Conservation (phyloP, 2,329 filamentous ascomycete genomes). For the Elsinoe batatas region DNA sequence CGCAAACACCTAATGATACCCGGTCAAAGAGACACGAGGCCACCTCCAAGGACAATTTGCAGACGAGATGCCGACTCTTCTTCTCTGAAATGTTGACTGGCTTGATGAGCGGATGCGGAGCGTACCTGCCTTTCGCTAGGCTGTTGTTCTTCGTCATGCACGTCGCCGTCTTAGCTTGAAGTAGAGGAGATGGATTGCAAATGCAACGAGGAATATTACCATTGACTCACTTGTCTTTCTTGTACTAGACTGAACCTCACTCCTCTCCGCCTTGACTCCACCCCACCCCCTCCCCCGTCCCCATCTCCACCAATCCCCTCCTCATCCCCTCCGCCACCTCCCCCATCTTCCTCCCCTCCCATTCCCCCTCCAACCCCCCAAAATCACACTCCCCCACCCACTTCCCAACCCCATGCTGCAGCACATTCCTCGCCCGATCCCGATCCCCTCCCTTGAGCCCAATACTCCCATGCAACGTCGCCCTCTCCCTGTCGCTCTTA, state of each 20-base stretch:
- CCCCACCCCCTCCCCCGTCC: constrained; percentile 49
- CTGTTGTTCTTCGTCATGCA: neutral
- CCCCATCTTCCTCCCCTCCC: constrained; percentile 28
- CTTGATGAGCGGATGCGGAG: neutral
- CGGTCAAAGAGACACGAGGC: constrained; percentile 4
- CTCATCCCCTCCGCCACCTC: constrained; percentile 54
- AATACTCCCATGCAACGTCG: constrained; percentile 65
- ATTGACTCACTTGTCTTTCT: neutral
- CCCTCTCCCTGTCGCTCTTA: constrained; percentile 46
- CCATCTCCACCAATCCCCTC: constrained; percentile 51
- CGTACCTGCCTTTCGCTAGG: neutral
- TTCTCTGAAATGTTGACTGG: neutral
- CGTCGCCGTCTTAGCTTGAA: neutral
- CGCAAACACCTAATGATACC: constrained; percentile 2
- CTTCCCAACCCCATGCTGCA: constrained; percentile 62
- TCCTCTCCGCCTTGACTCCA: constrained; percentile 6
- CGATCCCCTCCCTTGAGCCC: constrained; percentile 48
- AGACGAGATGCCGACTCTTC: neutral
- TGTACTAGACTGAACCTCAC: too few species aligned
- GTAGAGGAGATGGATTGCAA: neutral
- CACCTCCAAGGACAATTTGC: neutral
- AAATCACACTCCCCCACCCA: constrained; percentile 57
- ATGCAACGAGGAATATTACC: constrained; percentile 10
- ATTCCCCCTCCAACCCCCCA: constrained; percentile 31
- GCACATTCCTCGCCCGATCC: constrained; percentile 57